Conservation (phyloP, 179 eudicot species). For the Nepenthes alata region DNA sequence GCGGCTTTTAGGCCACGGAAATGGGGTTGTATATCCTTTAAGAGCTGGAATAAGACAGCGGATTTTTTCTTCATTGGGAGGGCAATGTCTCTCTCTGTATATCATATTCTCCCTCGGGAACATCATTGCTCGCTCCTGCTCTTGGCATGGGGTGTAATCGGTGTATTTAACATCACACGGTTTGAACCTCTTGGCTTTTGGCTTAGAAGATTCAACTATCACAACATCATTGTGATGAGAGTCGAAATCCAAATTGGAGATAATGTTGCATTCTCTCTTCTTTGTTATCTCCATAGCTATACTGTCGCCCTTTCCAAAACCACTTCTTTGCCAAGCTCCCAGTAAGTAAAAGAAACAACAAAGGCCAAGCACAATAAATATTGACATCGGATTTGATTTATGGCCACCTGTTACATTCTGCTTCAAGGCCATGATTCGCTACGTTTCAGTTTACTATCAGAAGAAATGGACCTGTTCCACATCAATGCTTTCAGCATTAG, state of each 20-base stretch:
- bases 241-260: slow-evolving; percentile 31
- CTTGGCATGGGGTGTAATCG: slow-evolving; percentile 57
- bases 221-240: slow-evolving; percentile 38
- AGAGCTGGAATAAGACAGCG: slow-evolving; percentile 56
- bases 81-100: slow-evolving; percentile 56
- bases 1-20: slow-evolving; percentile 53
- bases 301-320: slow-evolving; percentile 45
- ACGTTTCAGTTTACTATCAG: background rate
- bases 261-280: slow-evolving; percentile 20
- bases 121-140: slow-evolving; percentile 47
- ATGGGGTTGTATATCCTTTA: slow-evolving; percentile 40
- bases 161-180: slow-evolving; percentile 27
- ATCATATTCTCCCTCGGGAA: slow-evolving; percentile 44
- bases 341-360: slow-evolving; percentile 51
- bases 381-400: slow-evolving; percentile 28
- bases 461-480: no score
- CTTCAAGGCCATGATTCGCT: slow-evolving; percentile 19
- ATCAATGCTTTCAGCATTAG: no score
- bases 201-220: slow-evolving; percentile 20
- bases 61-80: slow-evolving; percentile 38
- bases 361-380: slow-evolving; percentile 36
- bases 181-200: slow-evolving; percentile 21
- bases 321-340: slow-evolving; percentile 51
- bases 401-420: slow-evolving; percentile 23
- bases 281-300: slow-evolving; percentile 30